Evolutionary conservation across 2,329 filamentous ascomycete species (phyloP).

Genomic region (Colletotrichum euphorbiae): DNA sequence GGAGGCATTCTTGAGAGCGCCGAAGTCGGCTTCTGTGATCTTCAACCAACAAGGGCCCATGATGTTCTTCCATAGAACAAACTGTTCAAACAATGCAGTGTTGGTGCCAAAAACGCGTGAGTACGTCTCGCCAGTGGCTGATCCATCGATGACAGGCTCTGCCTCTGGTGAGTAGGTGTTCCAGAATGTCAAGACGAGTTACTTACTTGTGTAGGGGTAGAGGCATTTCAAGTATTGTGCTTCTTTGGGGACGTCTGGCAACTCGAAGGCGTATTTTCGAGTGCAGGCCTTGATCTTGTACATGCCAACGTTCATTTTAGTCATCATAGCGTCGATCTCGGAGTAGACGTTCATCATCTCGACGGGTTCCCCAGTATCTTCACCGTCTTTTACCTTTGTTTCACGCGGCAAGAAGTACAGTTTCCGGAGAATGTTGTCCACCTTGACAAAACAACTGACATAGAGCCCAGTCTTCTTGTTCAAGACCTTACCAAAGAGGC

Average conservation of each 20-base stretch:
- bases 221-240: conserved; percentile 94
- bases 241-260: conserved; percentile 87
- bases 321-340: conserved; percentile 91
- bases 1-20: conserved; percentile 87
- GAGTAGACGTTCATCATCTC: conserved; percentile 90
- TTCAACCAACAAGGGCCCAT: conserved; percentile 99
- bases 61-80: conserved; percentile 98
- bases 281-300: conserved; percentile 93
- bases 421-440: conserved; percentile 94
- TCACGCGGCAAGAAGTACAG: conserved; percentile 92
- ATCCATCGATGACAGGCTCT: conserved; percentile 78
- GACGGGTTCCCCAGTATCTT: conserved; percentile 80
- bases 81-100: conserved; percentile 95
- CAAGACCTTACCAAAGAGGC: conserved; percentile 94
- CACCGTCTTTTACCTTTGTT: conserved; percentile 65
- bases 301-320: conserved; percentile 83
- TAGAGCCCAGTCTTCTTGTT: conserved; percentile 84
- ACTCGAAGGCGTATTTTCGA: conserved; percentile 95
- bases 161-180: conserved; percentile 39
- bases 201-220: conserved; percentile 87
- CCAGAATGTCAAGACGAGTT: neutral
- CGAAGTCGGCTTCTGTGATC: conserved; percentile 87
- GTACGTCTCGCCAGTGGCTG: conserved; percentile 85
- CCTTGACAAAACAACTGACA: conserved; percentile 93
- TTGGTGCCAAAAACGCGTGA: conserved; percentile 95